A percentile compares a stretch with the other conserved stretches of the same genome.
phyloP scores from a whole-genome alignment of 306 rosid species.

The Astragalus glycyphyllos region DNA sequence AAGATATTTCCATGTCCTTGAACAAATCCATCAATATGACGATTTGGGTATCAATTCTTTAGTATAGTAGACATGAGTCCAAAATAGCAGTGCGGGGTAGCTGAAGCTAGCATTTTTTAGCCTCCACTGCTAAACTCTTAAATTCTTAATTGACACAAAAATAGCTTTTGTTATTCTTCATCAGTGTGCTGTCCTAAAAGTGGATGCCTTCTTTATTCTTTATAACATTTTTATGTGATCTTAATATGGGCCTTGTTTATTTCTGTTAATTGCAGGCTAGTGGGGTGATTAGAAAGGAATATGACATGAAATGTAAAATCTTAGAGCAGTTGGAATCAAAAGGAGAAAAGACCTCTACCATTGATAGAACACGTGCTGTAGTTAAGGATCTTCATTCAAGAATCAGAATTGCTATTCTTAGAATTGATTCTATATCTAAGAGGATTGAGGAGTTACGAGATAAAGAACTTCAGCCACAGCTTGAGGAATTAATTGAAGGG shows the following conservation, averaged over 20 bases:
- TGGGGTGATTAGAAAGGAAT: conserved; percentile 79
- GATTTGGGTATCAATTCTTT: no score
- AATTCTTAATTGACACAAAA: conserved; percentile 3
- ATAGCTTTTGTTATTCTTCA: conserved; percentile 9
- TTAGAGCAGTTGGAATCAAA: conserved; percentile 75
- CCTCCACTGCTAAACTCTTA: not conserved
- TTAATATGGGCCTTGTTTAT: not conserved
- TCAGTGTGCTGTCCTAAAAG: not conserved
- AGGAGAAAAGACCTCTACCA: conserved; percentile 55
- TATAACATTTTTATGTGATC: not conserved
- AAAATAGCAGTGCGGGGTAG: no score
- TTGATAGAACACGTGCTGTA: conserved; percentile 80
- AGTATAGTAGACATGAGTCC: no score
- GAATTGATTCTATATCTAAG: conserved; percentile 90
- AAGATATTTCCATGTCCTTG: no score
- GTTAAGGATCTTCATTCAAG: conserved; percentile 96
- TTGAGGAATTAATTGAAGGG: conserved; percentile 92
- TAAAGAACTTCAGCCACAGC: conserved; percentile 95
- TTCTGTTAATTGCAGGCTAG: conserved; percentile 66
- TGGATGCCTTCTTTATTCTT: conserved; percentile 23
- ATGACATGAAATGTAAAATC: conserved; percentile 77
- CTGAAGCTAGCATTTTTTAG: not conserved
- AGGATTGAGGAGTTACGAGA: conserved; percentile 91
- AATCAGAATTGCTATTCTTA: conserved; percentile 79
- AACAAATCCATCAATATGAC: no score